Evolutionary conservation across 202 grass and related monocot species (phyloP).

Genomic region (Panicum virgatum): DNA sequence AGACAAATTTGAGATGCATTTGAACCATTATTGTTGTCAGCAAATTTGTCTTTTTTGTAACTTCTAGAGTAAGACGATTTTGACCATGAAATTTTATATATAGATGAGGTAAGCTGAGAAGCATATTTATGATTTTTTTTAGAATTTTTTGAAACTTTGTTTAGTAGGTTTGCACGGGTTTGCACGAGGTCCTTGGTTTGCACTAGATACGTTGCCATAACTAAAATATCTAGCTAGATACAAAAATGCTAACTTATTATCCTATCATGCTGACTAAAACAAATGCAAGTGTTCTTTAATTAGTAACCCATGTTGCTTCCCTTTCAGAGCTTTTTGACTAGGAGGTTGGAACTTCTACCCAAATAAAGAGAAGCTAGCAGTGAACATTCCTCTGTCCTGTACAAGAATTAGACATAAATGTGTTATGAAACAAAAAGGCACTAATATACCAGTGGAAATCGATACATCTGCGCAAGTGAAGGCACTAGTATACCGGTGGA

Average conservation of each 20-base stretch:
- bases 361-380: neutral
- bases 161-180: no score
- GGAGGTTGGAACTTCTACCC: neutral
- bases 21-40: no score
- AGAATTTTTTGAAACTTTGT: no score
- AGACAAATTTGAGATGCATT: no score
- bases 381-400: conserved; percentile 10
- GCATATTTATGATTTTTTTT: no score
- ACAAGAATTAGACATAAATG: neutral
- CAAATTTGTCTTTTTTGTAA: no score
- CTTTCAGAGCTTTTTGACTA: neutral
- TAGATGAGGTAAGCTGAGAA: no score
- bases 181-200: no score
- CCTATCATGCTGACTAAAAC: neutral
- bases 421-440: neutral
- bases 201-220: no score
- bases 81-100: no score
- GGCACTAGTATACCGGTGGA: neutral
- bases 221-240: neutral
- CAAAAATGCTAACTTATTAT: neutral
- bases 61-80: no score
- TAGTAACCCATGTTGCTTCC: conserved; percentile 3
- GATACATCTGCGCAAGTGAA: neutral
- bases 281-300: neutral
- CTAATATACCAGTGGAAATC: neutral